Evolutionary conservation across 1,284 basidiomycete genomes (phyloP), one percentile per base, ranked within the genome.

Genomic region (Tremellales sp.): DNA sequence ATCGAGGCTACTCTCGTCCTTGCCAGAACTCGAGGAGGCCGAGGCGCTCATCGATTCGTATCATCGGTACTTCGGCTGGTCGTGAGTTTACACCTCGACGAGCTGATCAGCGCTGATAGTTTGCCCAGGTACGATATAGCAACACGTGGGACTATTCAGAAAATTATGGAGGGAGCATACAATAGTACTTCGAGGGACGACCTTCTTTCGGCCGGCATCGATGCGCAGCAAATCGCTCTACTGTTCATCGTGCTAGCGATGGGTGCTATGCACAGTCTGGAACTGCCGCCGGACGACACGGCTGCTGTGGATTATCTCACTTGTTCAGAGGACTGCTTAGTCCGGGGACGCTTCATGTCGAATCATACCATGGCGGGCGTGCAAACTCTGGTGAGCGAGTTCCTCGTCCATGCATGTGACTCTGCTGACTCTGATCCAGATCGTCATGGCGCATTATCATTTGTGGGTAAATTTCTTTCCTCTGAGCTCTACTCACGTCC

Each of bases 231-330:
- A 33, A 56, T 69, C 8, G 63, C 58, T 3, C 51, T 65, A 0
- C 43, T 67, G 12, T 66, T 58, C 51, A 57, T 59, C 22, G 53
- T 65, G 13, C 48, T 69, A 4, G 66, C 65, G 1, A 60, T 63
- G 47, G 66, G 66, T 1, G 54, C 61, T 0, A 49, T 67, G 47
- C 53, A 65, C 52, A 62, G 51, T 33, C 56, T 64, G 28, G 57
- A 68, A 38, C 40, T 65, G 25, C 41, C 63, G 22, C 53, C 66
- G 16, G 53, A 66, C 36, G 58, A 66, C 43, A 46, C 54, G 5
- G 43, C 50, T 25, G 60, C 62, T 31, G 48, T 61, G 48, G 58
- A 64, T 8, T 60, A 65, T 45, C 33, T 57, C 12, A 26, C 46
- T 4, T 35, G 60, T 3, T 44, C 70, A 28, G 32, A 56, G 18